Evolutionary conservation across 305 asterid genomes (phyloP), one percentile per base, ranked within the genome.

Genomic region (Andrographis paniculata): DNA sequence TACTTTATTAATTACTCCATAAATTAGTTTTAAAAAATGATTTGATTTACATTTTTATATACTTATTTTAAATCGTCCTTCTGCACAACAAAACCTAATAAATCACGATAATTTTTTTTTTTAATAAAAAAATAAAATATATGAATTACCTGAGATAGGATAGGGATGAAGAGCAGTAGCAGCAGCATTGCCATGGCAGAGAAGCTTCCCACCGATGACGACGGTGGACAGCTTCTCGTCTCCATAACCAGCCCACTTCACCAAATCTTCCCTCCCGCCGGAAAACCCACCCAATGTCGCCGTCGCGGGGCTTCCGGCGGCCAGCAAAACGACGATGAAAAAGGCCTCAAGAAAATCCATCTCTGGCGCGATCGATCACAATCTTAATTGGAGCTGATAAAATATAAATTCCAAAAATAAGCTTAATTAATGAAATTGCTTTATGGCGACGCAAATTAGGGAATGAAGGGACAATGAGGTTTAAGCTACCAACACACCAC

Each of bases 161-260:
- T 20, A 41, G 0, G 79, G 62, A 9, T 52, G 64, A 48, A 50
- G 15, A 6, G 68, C 63, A 31, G 58, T 60, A 17, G 50, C 47
- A 42, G 55, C 48, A 24, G 4, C 8, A 27, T 14, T 49, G 10
- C 52, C 61, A 58, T 63, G 74, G 67, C 96, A 87, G 35, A 82
- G 63, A 49, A 88, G 55, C 36, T 55, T 78, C 49, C 97, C 96
- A 19, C 39, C 61, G 9, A 87, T 60, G 5, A 61, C 64, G 35
- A 87, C 87, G 4, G 88, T 76, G 8, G 96, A 87, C 42, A 87
- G 93, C 77, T 83, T 83, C 50, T 83, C 89, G 48, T 87, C 96
- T 10, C 96, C 96, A 47, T 87, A 87, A 9, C 96, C 95, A 42
- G 94, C 94, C 57, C 78, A 62, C 43, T 63, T 35, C 24, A 72